Percentiles rank a stretch among this genome's conserved stretches.
These are phyloP conservation scores for Aspergillus sp. DNA, from an alignment of 2,329 filamentous ascomycete genomes.

Conservation along the genomic window DNA sequence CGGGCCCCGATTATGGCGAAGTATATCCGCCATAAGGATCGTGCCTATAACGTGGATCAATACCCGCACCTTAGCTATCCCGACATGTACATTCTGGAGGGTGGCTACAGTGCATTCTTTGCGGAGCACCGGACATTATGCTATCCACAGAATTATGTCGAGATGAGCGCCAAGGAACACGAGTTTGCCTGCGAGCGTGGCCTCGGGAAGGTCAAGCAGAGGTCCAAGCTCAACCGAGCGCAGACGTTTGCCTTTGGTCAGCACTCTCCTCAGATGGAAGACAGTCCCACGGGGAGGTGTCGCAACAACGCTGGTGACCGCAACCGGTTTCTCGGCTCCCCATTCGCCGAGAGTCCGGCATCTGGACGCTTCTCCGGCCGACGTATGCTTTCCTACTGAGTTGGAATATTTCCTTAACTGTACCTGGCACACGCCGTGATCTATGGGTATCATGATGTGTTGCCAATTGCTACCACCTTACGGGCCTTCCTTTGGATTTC, in stretches of 20 bases:
- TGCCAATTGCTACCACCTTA: background rate
- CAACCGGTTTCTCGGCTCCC: constrained; percentile 35
- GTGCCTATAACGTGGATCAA: constrained; percentile 76
- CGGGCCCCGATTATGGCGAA: constrained; percentile 95
- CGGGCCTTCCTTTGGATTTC: background rate
- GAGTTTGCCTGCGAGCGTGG: constrained; percentile 91
- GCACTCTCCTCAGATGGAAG: constrained; percentile 61
- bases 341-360: constrained; percentile 38
- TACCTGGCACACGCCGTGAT: constrained; percentile 12
- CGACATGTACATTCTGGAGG: constrained; percentile 94
- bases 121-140: constrained; percentile 74
- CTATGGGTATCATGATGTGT: constrained; percentile 17
- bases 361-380: constrained; percentile 41
- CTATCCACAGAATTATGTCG: constrained; percentile 92
- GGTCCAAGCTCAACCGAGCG: constrained; percentile 80
- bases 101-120: constrained; percentile 95
- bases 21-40: constrained; percentile 85
- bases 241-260: constrained; percentile 96
- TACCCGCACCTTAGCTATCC: constrained; percentile 93
- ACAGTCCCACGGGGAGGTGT: constrained; percentile 60
- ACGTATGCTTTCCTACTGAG: constrained; percentile 47
- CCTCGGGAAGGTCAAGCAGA: constrained; percentile 86
- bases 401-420: background rate
- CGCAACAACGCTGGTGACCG: constrained; percentile 37
- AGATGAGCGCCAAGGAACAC: constrained; percentile 92